Base-by-base conservation (phyloP, 176 grass and related monocot species). In the Avena atlantica region DNA sequence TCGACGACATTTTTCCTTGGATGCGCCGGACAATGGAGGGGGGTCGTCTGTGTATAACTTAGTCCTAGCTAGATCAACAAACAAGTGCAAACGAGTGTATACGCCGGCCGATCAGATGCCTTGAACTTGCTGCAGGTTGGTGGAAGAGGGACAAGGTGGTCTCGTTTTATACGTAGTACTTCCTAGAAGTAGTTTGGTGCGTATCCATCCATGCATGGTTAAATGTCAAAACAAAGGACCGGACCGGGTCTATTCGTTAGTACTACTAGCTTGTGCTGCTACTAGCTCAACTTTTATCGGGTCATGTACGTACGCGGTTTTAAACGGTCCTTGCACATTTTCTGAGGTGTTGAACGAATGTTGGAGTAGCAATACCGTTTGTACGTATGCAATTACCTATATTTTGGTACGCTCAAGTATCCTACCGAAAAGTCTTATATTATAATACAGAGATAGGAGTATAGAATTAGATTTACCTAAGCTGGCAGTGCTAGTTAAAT, bases 171-270 rank as follows among this genome's bases (percentile, higher is more conserved):
- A 79, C 37, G 51, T 53, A 25, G 7, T 3, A 1, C 40, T 42
- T 42, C 40, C 40, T 42, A 16, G 50, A 3, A 15, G 51, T 50
- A 27, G 72, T 4, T 64, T 8, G 20, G 36, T 52, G 19, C 4
- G 25, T 12, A 34, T 21, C 27, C 50, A 34, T 21, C 27, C 50
- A 77, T 53, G 53, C 51, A 24, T 13, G 12, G 42, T 50, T 49
- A 24, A 74, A 11, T n/a, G 71, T 74, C 71, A 50, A 74, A 74
- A 74, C 70, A 1, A 0, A 74, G 71, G 71, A 74, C 71, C 71
- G n/a, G 71, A 50, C 71, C n/a, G 45, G 71, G 71, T 74, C 71
- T 25, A 8, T 50, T 74, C 70, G 23, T 14, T 50, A 49, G n/a
- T 50, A 4, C 4, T 40, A 45, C 13, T 10, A 20, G 34, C 19